phyloP scores from a whole-genome alignment of 371 early-diverging fungal species.

The Lichtheimia ornata region DNA sequence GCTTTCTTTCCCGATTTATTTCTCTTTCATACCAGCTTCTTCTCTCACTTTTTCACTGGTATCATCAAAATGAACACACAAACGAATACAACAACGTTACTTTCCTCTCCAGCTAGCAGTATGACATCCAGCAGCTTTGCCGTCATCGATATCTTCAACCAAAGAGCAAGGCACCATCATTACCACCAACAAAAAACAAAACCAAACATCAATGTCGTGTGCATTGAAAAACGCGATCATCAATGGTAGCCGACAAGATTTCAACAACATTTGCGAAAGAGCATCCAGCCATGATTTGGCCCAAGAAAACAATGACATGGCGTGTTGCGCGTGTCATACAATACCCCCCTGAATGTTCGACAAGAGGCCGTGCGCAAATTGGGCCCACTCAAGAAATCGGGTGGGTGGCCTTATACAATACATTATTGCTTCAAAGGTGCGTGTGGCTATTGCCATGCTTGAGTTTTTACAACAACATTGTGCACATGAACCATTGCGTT shows the following conservation, averaged over 20 bases:
- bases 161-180: slow-evolving; percentile 6
- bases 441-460: neutral
- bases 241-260: slow-evolving; percentile 25
- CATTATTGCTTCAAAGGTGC: slow-evolving; percentile 5
- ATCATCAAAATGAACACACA: neutral
- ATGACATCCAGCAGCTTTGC: slow-evolving; percentile 15
- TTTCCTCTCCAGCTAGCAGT: slow-evolving; percentile 17
- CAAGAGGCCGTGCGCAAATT: slow-evolving; percentile 24
- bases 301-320: slow-evolving; percentile 29
- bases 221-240: slow-evolving; percentile 29
- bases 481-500: slow-evolving; percentile 9
- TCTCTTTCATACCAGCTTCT: slow-evolving; percentile 11
- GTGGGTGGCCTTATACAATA: slow-evolving; percentile 19
- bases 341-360: slow-evolving; percentile 15
- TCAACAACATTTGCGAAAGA: slow-evolving; percentile 18
- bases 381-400: slow-evolving; percentile 9
- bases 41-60: neutral
- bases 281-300: slow-evolving; percentile 13
- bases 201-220: slow-evolving; percentile 27
- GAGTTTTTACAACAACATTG: slow-evolving; percentile 8
- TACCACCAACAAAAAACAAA: slow-evolving; percentile 23
- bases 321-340: slow-evolving; percentile 29
- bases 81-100: neutral
- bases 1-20: slow-evolving; percentile 7
- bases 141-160: neutral